Conservation (phyloP, 1,284 basidiomycete genomes). For the Chalciporus sp. region DNA sequence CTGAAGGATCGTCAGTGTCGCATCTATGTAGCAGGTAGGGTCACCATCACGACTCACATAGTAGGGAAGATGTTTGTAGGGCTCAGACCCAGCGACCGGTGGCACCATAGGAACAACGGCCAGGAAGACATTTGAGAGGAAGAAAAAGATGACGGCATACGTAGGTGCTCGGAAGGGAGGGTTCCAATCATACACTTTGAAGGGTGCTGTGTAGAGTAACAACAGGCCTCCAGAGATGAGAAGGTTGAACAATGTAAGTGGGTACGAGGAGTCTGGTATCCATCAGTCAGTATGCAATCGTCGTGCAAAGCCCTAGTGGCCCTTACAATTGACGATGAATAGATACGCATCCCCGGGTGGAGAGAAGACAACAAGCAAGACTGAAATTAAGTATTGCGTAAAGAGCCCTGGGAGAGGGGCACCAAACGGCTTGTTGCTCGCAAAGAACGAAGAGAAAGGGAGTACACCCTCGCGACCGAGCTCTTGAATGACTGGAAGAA, state of each 20-base stretch:
- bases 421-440: conserved; percentile 64
- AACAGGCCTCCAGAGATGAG: conserved; percentile 63
- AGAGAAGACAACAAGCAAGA: conserved; percentile 47
- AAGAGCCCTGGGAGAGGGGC: conserved; percentile 62
- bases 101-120: conserved; percentile 61
- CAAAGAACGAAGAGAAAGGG: conserved; percentile 61
- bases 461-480: conserved; percentile 67
- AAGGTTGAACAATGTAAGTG: conserved; percentile 55
- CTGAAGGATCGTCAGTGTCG: conserved; percentile 32
- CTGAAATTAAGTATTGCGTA: conserved; percentile 57
- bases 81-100: conserved; percentile 49
- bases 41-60: conserved; percentile 47
- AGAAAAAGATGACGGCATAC: conserved; percentile 51
- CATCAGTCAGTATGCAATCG: conserved; percentile 4
- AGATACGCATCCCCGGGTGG: conserved; percentile 71
- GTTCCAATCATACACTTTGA: conserved; percentile 52
- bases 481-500: conserved; percentile 61
- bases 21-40: not conserved
- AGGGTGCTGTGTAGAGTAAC: conserved; percentile 52
- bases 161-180: conserved; percentile 64
- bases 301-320: not conserved
- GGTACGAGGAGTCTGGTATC: conserved; percentile 53
- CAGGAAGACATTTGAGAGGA: conserved; percentile 65
- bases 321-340: conserved; percentile 64
- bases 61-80: conserved; percentile 63